Conservation (phyloP, 345 rosid genomes). For the Brassica nigra region DNA sequence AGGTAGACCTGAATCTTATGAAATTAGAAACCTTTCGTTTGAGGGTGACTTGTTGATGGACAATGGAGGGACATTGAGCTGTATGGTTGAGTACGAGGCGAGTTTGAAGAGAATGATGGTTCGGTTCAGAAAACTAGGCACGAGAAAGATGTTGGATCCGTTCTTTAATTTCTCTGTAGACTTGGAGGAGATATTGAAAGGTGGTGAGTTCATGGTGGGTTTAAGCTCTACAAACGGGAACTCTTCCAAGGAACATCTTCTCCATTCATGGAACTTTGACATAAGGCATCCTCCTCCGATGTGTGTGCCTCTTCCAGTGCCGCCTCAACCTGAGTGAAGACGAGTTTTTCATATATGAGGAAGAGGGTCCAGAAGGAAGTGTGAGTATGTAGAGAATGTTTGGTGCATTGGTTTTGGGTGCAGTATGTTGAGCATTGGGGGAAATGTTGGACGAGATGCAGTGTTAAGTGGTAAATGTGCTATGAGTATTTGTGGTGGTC, state of each 20-base stretch:
- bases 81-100: conserved; percentile 82
- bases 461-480: not conserved
- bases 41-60: conserved; percentile 38
- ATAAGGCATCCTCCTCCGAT: conserved; percentile 50
- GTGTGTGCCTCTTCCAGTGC: conserved; percentile 71
- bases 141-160: conserved; percentile 59
- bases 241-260: conserved; percentile 54
- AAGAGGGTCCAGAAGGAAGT: conserved; percentile 17
- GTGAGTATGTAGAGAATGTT: conserved; percentile 55
- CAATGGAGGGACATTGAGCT: conserved; percentile 56
- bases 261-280: conserved; percentile 73
- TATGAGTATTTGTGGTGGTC: not conserved
- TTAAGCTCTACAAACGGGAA: conserved; percentile 66
- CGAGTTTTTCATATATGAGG: not conserved
- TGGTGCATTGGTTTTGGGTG: conserved; percentile 63
- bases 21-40: conserved; percentile 38
- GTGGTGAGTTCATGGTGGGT: conserved; percentile 54
- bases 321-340: conserved; percentile 53
- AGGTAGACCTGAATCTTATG: conserved; percentile 57
- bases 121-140: conserved; percentile 53
- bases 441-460: too few species aligned
- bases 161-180: conserved; percentile 56
- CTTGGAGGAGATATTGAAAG: conserved; percentile 52
- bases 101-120: conserved; percentile 69
- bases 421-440: conserved; percentile 66